Percentiles rank a stretch among this genome's conserved stretches.
These are phyloP conservation scores for Karstenula rhodostoma DNA, from an alignment of 2,329 filamentous ascomycete genomes.

Conservation along the genomic window DNA sequence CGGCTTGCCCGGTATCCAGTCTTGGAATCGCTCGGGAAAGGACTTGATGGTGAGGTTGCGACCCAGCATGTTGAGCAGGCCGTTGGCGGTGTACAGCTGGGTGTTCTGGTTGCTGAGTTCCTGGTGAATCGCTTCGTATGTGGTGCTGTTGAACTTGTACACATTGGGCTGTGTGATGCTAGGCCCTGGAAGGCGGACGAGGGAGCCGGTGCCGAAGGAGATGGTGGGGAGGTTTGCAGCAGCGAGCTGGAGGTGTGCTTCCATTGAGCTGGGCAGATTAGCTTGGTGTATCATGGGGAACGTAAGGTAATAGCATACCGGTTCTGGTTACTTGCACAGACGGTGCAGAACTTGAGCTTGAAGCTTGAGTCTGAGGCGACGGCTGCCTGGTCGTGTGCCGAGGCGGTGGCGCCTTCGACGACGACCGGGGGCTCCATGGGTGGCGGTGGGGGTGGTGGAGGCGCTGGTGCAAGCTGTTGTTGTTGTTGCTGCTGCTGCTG, in stretches of 20 bases:
- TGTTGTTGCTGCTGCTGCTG: slow-evolving; percentile 22
- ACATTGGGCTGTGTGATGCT: slow-evolving; percentile 94
- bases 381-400: slow-evolving; percentile 29
- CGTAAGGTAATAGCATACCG: slow-evolving; percentile 63
- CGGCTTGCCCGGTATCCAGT: slow-evolving; percentile 90
- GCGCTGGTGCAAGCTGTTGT: slow-evolving; percentile 49
- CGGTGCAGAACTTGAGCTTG: slow-evolving; percentile 96
- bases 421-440: slow-evolving; percentile 47
- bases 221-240: slow-evolving; percentile 89
- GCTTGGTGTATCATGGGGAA: not conserved
- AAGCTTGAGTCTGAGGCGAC: slow-evolving; percentile 63
- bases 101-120: slow-evolving; percentile 88
- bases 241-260: slow-evolving; percentile 93
- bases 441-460: slow-evolving; percentile 59
- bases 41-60: slow-evolving; percentile 92
- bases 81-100: slow-evolving; percentile 88
- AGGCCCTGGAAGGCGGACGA: slow-evolving; percentile 91
- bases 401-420: slow-evolving; percentile 43
- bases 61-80: slow-evolving; percentile 93
- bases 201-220: slow-evolving; percentile 94
- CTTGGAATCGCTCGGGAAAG: slow-evolving; percentile 96
- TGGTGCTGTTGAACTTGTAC: slow-evolving; percentile 97
- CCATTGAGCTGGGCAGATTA: slow-evolving; percentile 77
- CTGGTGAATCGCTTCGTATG: slow-evolving; percentile 92
- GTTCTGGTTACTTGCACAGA: slow-evolving; percentile 99